Evolutionary conservation across 176 grass and related monocot species (phyloP).

Genomic region (Saccharum officinarum): DNA sequence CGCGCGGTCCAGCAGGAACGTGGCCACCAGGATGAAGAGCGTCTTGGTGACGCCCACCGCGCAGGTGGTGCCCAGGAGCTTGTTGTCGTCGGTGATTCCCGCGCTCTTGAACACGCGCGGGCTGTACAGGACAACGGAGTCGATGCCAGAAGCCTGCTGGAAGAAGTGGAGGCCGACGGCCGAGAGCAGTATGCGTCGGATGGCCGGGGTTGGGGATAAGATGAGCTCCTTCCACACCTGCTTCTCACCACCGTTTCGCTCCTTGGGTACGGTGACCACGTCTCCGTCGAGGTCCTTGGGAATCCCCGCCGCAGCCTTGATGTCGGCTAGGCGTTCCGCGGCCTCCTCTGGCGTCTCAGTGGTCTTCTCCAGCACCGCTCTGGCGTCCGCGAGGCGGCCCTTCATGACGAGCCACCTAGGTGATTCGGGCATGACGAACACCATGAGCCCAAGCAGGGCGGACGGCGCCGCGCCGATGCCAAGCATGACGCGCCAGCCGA

Average conservation of each 20-base stretch:
- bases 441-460: slow-evolving; percentile 41
- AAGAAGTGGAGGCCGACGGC: slow-evolving; percentile 67
- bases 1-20: slow-evolving; percentile 55
- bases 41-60: slow-evolving; percentile 73
- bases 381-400: slow-evolving; percentile 44
- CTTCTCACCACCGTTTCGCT: slow-evolving; percentile 15
- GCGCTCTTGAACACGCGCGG: slow-evolving; percentile 61
- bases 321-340: slow-evolving; percentile 56
- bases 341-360: slow-evolving; percentile 58
- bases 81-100: slow-evolving; percentile 42
- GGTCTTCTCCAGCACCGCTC: slow-evolving; percentile 38
- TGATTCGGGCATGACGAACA: slow-evolving; percentile 64
- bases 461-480: slow-evolving; percentile 53
- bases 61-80: slow-evolving; percentile 58
- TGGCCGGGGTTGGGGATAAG: slow-evolving; percentile 34
- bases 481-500: slow-evolving; percentile 80
- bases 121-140: slow-evolving; percentile 73
- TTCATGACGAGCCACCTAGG: slow-evolving; percentile 82
- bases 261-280: slow-evolving; percentile 53
- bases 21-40: slow-evolving; percentile 63
- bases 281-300: slow-evolving; percentile 54
- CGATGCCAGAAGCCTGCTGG: slow-evolving; percentile 62
- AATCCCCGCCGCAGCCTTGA: slow-evolving; percentile 70
- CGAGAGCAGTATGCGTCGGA: slow-evolving; percentile 58
- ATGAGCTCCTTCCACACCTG: slow-evolving; percentile 75